A percentile compares a stretch with the other conserved stretches of the same genome.
Evolutionary conservation across 257 asterid genomes (phyloP).

Genomic region (Eucommia ulmoides): DNA sequence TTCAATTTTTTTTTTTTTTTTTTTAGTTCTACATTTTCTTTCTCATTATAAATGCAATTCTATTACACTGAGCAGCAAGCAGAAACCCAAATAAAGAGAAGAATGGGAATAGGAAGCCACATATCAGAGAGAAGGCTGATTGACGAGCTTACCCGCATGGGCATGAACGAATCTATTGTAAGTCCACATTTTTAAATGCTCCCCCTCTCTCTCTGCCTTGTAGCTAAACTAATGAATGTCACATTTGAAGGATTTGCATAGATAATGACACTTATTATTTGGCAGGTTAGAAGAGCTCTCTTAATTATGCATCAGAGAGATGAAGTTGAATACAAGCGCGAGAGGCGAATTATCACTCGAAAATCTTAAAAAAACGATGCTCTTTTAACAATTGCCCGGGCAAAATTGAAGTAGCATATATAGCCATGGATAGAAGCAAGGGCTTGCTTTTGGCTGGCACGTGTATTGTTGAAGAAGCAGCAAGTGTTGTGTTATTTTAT

Average conservation of each 20-base stretch:
- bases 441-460: no score
- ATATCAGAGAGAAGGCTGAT: slow-evolving; percentile 83
- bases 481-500: no score
- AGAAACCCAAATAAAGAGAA: slow-evolving; percentile 85
- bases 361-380: no score
- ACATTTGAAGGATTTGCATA: no score
- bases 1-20: not conserved
- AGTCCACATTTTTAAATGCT: slow-evolving; percentile 10
- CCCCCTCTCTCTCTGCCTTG: not conserved
- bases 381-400: no score
- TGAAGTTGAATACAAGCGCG: slow-evolving; percentile 89
- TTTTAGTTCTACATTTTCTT: slow-evolving; percentile 2
- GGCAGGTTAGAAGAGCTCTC: slow-evolving; percentile 87
- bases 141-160: slow-evolving; percentile 87
- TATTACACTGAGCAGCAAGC: slow-evolving; percentile 52
- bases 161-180: slow-evolving; percentile 83
- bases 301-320: slow-evolving; percentile 92
- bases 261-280: slow-evolving; percentile 9
- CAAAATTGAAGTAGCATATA: no score
- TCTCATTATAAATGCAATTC: not conserved
- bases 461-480: no score
- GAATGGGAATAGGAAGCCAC: slow-evolving; percentile 94
- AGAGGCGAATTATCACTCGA: slow-evolving; percentile 64
- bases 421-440: no score
- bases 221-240: no score